Evolutionary conservation across 2,329 filamentous ascomycete species (phyloP).

Genomic region (Endocalyx cinctus): DNA sequence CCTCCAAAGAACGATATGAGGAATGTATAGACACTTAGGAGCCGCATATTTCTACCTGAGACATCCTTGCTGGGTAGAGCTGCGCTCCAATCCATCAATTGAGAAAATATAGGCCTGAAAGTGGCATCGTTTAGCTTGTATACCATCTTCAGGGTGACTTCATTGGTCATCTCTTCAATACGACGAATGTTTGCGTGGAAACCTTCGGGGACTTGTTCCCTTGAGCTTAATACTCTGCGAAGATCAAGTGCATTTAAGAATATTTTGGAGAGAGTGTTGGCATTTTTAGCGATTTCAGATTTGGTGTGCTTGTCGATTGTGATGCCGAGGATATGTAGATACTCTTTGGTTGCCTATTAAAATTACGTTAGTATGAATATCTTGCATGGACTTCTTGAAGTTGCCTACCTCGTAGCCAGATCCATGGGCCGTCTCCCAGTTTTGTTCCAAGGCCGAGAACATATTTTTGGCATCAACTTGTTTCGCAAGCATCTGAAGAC

Average conservation of each 20-base stretch:
- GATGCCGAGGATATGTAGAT: slow-evolving; percentile 63
- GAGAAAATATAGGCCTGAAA: slow-evolving; percentile 86
- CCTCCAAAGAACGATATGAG: slow-evolving; percentile 73
- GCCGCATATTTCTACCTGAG: slow-evolving; percentile 54
- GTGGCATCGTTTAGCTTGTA: slow-evolving; percentile 94
- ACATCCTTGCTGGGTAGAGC: slow-evolving; percentile 59
- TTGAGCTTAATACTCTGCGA: slow-evolving; percentile 49
- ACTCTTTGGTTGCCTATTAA: slow-evolving; percentile 60
- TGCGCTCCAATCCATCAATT: slow-evolving; percentile 77
- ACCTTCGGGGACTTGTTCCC: slow-evolving; percentile 37
- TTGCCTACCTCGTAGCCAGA: slow-evolving; percentile 57
- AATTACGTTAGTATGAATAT: slow-evolving; percentile 24
- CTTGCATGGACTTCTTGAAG: background rate
- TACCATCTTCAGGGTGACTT: slow-evolving; percentile 79
- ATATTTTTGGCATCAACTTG: slow-evolving; percentile 74
- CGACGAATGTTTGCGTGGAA: slow-evolving; percentile 46
- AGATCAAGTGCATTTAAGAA: slow-evolving; percentile 60
- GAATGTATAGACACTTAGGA: slow-evolving; percentile 78
- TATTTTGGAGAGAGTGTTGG: slow-evolving; percentile 62
- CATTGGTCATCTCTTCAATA: slow-evolving; percentile 63
- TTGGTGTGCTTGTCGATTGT: slow-evolving; percentile 77
- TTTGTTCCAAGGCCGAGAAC: slow-evolving; percentile 66
- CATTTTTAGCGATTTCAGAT: slow-evolving; percentile 70
- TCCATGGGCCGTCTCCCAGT: slow-evolving; percentile 62
- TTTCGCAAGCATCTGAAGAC: slow-evolving; percentile 70